Conservation (phyloP, 768 basidiomycete genomes). For the Dacryopinax spathularia region DNA sequence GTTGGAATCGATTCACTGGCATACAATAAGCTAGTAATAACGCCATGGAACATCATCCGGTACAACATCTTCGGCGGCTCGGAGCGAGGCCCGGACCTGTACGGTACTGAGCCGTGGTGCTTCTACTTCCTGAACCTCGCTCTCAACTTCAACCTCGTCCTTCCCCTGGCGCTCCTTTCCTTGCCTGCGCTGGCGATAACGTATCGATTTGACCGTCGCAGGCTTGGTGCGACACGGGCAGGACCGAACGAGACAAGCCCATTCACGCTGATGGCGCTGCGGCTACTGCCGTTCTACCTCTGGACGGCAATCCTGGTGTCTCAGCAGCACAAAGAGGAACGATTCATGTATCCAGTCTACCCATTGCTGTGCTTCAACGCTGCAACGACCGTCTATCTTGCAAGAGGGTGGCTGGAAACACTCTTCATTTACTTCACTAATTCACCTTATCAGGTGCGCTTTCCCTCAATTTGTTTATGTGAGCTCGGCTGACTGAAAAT, state of each 20-base stretch:
- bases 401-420: constrained; percentile 75
- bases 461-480: neutral
- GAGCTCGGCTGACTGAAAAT: neutral
- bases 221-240: constrained; percentile 40
- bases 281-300: constrained; percentile 82
- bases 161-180: constrained; percentile 66
- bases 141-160: constrained; percentile 84
- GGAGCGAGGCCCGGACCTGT: constrained; percentile 75
- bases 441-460: constrained; percentile 69
- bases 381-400: constrained; percentile 69
- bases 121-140: constrained; percentile 82
- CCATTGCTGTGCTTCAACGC: constrained; percentile 89
- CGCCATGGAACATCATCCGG: constrained; percentile 83
- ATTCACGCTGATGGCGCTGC: constrained; percentile 56
- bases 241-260: constrained; percentile 46
- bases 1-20: constrained; percentile 69
- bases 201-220: constrained; percentile 56
- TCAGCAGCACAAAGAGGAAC: constrained; percentile 93
- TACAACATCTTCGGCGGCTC: constrained; percentile 84
- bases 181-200: constrained; percentile 68
- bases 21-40: constrained; percentile 64
- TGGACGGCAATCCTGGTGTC: constrained; percentile 67
- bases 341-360: constrained; percentile 96
- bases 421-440: constrained; percentile 59
- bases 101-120: constrained; percentile 76